Base-by-base conservation (phyloP, 805 yeast genomes). In the Cyberlindnera petersonii region DNA sequence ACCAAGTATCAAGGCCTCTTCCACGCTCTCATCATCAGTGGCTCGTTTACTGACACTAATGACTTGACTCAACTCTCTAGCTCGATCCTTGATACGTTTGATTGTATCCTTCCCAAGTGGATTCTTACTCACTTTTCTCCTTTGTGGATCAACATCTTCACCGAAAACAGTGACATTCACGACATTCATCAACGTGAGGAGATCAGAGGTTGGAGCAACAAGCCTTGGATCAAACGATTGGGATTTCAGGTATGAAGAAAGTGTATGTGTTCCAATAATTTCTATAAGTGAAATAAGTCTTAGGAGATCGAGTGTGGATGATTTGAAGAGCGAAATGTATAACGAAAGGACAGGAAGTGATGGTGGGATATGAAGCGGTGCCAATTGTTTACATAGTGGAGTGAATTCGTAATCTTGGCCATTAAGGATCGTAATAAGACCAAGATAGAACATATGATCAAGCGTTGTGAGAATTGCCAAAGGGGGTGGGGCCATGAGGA, bases 161-260 rank as follows among this genome's bases (percentile, higher is more conserved):
- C 31, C 18, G n/a, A n/a, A 23, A 7, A 44, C 33, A 22, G 20
- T 24, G 17, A 11, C 14, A 22, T 40, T 39, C 24, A 17, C 34
- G 4, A 31, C 41, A 27, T 45, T 45, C 7, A 45, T 19, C 2
- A 39, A 11, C 13, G 49, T 42, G 5, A 45, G 26, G 15, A 42
- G 17, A 17, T 45, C 49, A 1, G 49, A 45, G 6, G 26, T 24
- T 2, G 36, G 24, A 4, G 39, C 40, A 4, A 39, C 40, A 5
- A 45, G 36, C 3, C 31, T 15, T 14, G 26, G 26, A 19, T 42
- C 49, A 23, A 39, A 31, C 17, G 19, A 28, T 5, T 26, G 17
- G 17, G 36, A 17, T 16, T 24, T 33, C 17, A 45, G 39, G 14
- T 27, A 35, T 2, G 41, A 35, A 6, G 46, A 35, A 3, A 45